Base-by-base conservation (phyloP, 371 early-diverging fungal species). In the Basidiobolus meristosporus region DNA sequence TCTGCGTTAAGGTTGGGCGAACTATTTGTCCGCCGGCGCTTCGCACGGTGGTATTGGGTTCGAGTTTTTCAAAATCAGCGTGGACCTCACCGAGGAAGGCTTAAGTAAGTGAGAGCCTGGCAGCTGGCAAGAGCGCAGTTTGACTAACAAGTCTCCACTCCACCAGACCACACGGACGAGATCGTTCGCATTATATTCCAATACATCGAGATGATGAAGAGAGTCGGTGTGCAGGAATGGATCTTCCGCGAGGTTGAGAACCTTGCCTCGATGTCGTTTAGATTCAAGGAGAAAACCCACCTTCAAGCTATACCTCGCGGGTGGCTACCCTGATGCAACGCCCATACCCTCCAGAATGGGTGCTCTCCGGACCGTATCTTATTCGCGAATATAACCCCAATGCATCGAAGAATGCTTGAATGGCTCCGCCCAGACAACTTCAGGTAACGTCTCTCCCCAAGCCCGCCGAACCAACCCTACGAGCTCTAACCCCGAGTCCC, bases 1-100 rank as follows among this genome's bases (percentile, higher is more conserved):
- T 38, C 21, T 35, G n/a, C n/a, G n/a, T n/a, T n/a, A n/a, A n/a
- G n/a, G 84, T 0, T 93, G 91, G 92, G 93, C 88, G 1, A 75
- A 76, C 36, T 62, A 63, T 30, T 52, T 90, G 43, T 67, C 65
- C 20, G 79, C 78, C 0, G 79, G 85, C 7, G 54, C 66, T 1
- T 53, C 59, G n/a, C 59, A 60, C 43, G 77, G 73, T 29, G 81
- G 74, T 3, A 65, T 66, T 44, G 71, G 67, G 1, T 87, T 83
- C 57, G 80, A 66, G 15, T 82, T 86, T 50, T 81, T 90, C 65
- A 73, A 70, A 40, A 68, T 92, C 41, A 56, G 66, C 5, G 58
- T 89, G 6, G 77, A 77, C 39, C 60, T 95, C 43, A 92, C 93
- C 4, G 77, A 77, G 49, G 64, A 75, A 32, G 96, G 96, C 7